Conservation (phyloP, 202 grass and related monocot genomes). For the Tripidium arundinaceum region DNA sequence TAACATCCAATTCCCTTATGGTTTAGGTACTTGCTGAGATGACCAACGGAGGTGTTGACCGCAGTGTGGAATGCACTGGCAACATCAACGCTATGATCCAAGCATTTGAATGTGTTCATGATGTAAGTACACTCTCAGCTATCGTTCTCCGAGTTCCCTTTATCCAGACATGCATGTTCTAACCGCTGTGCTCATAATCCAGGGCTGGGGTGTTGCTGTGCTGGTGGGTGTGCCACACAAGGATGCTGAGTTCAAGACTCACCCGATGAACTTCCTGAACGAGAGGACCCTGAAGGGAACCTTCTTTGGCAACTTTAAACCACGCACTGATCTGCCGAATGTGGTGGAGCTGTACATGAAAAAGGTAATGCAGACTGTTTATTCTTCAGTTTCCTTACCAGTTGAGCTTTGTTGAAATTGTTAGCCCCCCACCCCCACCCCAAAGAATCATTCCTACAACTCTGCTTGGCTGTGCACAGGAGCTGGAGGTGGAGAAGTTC, state of each 20-base stretch:
- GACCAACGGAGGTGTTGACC: conserved; percentile 91
- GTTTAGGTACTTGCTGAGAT: conserved; percentile 88
- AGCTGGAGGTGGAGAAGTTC: conserved; percentile 93
- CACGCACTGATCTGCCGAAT: conserved; percentile 71
- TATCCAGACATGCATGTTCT: background rate
- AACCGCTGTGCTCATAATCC: background rate
- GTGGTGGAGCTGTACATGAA: conserved; percentile 92
- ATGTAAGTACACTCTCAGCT: conserved; percentile 2
- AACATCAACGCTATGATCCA: conserved; percentile 90
- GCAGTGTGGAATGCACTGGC: conserved; percentile 87
- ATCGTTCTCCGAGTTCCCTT: background rate
- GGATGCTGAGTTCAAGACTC: conserved; percentile 83
- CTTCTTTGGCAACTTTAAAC: conserved; percentile 96
- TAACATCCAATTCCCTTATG: conserved; percentile 3
- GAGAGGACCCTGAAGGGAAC: conserved; percentile 94
- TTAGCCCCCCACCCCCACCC: background rate
- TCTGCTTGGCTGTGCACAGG: conserved; percentile 21
- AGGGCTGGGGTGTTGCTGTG: conserved; percentile 95
- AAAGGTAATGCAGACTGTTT: conserved; percentile 34
- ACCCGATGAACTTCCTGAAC: conserved; percentile 79
- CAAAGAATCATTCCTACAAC: background rate
- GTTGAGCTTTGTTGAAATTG: background rate
- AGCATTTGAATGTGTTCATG: conserved; percentile 97
- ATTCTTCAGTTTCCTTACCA: background rate
- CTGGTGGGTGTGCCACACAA: conserved; percentile 85